These are phyloP conservation scores for Hortaea werneckii DNA, from an alignment of 2,329 filamentous ascomycete genomes.

Conservation along the genomic window DNA sequence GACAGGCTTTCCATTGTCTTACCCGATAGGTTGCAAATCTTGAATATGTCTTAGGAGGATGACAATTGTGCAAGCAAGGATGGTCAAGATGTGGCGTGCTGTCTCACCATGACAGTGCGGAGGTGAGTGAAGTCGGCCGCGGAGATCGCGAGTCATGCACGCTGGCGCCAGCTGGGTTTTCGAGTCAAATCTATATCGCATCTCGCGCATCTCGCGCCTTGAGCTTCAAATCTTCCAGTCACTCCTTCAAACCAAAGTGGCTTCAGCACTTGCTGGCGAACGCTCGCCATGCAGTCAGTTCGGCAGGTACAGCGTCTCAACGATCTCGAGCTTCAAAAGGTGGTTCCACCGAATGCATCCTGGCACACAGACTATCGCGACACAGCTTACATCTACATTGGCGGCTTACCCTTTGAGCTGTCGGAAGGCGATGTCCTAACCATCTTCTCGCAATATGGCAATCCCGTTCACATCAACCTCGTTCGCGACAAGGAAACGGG, in stretches of 20 bases:
- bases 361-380: constrained; percentile 98
- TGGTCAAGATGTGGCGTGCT: not conserved
- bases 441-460: constrained; percentile 94
- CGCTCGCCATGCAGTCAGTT: constrained; percentile 74
- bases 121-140: not conserved
- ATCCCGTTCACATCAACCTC: constrained; percentile 87
- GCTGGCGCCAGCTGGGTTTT: too few relatives aligned
- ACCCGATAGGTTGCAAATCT: too few relatives aligned
- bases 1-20: too few relatives aligned
- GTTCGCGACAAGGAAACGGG: constrained; percentile 92
- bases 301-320: constrained; percentile 88
- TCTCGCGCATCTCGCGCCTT: too few relatives aligned
- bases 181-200: too few relatives aligned
- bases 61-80: too few relatives aligned
- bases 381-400: constrained; percentile 94
- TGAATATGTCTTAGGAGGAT: too few relatives aligned
- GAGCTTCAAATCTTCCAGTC: not conserved
- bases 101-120: not conserved
- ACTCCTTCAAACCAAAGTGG: not conserved
- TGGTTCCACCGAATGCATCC: constrained; percentile 73
- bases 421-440: constrained; percentile 93
- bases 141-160: not conserved
- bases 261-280: not conserved
- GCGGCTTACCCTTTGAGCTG: constrained; percentile 82
- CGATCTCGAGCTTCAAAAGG: constrained; percentile 84